These are phyloP conservation scores for Amphirosellinia nigrospora DNA, from an alignment of 495 filamentous ascomycete species.

Conservation along the genomic window DNA sequence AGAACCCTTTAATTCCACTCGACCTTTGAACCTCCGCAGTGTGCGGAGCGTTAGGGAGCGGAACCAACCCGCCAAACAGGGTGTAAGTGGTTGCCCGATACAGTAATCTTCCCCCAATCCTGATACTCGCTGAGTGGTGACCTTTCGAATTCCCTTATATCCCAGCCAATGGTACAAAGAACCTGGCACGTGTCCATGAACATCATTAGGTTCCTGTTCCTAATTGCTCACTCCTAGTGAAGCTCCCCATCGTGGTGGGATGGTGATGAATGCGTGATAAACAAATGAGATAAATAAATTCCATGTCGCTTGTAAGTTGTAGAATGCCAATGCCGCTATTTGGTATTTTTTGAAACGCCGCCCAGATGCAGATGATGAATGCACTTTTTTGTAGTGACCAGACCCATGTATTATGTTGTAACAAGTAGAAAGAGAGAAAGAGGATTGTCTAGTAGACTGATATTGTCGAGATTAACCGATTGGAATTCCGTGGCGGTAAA, in stretches of 20 bases:
- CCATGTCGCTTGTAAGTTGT: slow-evolving; percentile 38
- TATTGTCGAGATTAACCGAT: slow-evolving; percentile 54
- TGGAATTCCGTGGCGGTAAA: slow-evolving; percentile 56
- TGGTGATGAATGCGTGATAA: slow-evolving; percentile 18
- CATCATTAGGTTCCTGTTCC: slow-evolving; percentile 14
- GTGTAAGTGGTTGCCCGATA: slow-evolving; percentile 36
- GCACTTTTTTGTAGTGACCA: slow-evolving; percentile 35
- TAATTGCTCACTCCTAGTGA: neutral
- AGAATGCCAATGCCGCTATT: slow-evolving; percentile 43
- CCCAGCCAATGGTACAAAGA: slow-evolving; percentile 9
- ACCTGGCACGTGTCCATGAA: slow-evolving; percentile 18
- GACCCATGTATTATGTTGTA: slow-evolving; percentile 30
- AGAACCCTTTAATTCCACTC: slow-evolving; percentile 22
- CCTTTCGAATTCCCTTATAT: slow-evolving; percentile 23
- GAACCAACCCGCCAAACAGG: slow-evolving; percentile 31
- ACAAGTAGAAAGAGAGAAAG: slow-evolving; percentile 29
- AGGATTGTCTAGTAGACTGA: slow-evolving; percentile 53
- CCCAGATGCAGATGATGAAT: slow-evolving; percentile 49
- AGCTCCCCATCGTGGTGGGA: slow-evolving; percentile 25
- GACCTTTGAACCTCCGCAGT: slow-evolving; percentile 21
- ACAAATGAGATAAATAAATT: slow-evolving; percentile 37
- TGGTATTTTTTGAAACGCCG: slow-evolving; percentile 52
- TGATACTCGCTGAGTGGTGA: slow-evolving; percentile 39
- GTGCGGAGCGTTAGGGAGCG: slow-evolving; percentile 39
- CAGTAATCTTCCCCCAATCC: slow-evolving; percentile 36